Base-by-base conservation (phyloP, 225 moss, liverwort and hornwort genomes). In the Sphagnum tenellum region DNA sequence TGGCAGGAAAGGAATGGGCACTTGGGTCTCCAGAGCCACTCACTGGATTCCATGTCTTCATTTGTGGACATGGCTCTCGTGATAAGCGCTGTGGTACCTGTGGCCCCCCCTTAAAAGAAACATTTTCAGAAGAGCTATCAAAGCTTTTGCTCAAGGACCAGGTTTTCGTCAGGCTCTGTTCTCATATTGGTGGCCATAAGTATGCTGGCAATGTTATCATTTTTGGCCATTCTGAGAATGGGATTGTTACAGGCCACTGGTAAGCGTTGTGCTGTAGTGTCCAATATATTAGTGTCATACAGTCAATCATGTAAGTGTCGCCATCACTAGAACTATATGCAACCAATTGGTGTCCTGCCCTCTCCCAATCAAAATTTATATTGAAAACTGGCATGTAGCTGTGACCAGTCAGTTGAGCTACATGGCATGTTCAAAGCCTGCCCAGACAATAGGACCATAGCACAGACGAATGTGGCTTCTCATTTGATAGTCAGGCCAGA, bases 141-240 rank as follows among this genome's bases (percentile, higher is more conserved):
- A 13, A 61, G 5, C 83, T 82, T 54, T 85, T 82, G 55, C 74
- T 93, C n/a, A 73, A 71, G 54, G 82, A 75, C 50, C 67, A 90
- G 72, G 82, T 93, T 44, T 80, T 77, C 71, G 96, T 93, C 60
- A 83, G 82, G 60, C 80, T 70, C 51, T 98, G 98, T 76, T 98
- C 90, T 76, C 98, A 98, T 50, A 74, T 98, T 62, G 98, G 98
- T 64, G 98, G 98, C 10, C 98, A 98, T 72, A 98, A 93, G 76
- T 98, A 84, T 65, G 98, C 98, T 4, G 98, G 98, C 46, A 98
- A 98, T 57, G 80, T 89, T 4, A 98, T 98, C 55, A 80, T 98
- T 8, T 98, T 87, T 67, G 77, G 87, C 65, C 63, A 64, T 63
- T 69, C 49, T 48, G 78, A 47, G 12, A 65, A 74, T 4, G 85